Base-by-base conservation (phyloP, 106 monocot species). In the Iris macrosiphon region DNA sequence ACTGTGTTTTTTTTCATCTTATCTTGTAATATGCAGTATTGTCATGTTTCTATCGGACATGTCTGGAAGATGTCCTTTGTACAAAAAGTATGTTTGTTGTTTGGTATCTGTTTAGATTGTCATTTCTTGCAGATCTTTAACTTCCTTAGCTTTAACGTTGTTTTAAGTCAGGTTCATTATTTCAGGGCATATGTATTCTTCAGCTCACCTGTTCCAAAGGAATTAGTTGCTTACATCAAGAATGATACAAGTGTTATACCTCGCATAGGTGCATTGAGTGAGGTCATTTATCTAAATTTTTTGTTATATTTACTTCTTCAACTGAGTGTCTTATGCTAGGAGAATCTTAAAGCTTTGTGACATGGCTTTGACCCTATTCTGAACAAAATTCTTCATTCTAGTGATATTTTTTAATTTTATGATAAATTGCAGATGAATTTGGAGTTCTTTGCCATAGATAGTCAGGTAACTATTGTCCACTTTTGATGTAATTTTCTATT, bases 21-120 rank as follows among this genome's bases (percentile, higher is more conserved):
- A n/a, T 40, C 21, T 64, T 28, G 11, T 75, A 16, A 57, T 17
- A 46, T 87, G 80, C 91, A 98, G 98, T 61, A 65, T 98, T 45
- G 61, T 87, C 37, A 91, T 87, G 91, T 70, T 98, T 52, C 72
- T 98, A 17, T 87, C 90, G 14, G 98, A 98, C 61, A 98, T 98
- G 98, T 91, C 98, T 61, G 98, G 98, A 62, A 82, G 80, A 59
- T 73, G 77, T 49, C 96, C 96, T 49, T 60, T 96, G 41, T 96
- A 96, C 65, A 89, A 72, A 64, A 96, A 96, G 96, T 96, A 86
- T 40, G 89, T 67, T 24, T 22, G 17, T 54, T 5, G 4, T 18
- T 15, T 33, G 13, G 3, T 7, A 44, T 31, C 7, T 33, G 52
- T 0, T 7, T 16, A 49, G 19, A 15, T 28, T 16, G 5, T 10